phyloP scores from a whole-genome alignment of 345 rosid species.

The Pistacia integerrima region DNA sequence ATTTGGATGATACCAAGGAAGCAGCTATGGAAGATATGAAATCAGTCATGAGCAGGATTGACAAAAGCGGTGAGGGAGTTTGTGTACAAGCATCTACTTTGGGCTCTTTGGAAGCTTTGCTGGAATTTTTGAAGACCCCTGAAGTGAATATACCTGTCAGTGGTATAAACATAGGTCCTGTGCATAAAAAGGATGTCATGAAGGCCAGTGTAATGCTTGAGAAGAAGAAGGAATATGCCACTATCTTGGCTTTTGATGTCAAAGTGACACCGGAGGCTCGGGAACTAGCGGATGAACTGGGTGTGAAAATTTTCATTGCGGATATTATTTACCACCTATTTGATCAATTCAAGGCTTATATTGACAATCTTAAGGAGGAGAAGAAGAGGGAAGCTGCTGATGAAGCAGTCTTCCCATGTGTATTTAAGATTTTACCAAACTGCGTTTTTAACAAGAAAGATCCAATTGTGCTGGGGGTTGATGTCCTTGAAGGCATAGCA shows the following conservation, averaged over 20 bases:
- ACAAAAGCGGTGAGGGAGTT: slow-evolving; percentile 90
- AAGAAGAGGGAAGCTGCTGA: slow-evolving; percentile 91
- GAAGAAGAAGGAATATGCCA: slow-evolving; percentile 88
- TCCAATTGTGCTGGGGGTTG: slow-evolving; percentile 91
- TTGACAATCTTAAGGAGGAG: slow-evolving; percentile 82
- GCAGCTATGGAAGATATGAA: slow-evolving; percentile 83
- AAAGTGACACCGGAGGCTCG: slow-evolving; percentile 91
- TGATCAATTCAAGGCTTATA: slow-evolving; percentile 88
- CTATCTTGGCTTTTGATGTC: slow-evolving; percentile 95
- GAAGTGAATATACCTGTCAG: slow-evolving; percentile 91
- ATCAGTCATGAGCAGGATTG: slow-evolving; percentile 82
- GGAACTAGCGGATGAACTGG: slow-evolving; percentile 82
- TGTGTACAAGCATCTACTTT: slow-evolving; percentile 95
- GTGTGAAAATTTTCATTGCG: slow-evolving; percentile 92
- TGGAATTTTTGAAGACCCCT: slow-evolving; percentile 87
- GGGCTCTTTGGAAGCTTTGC: slow-evolving; percentile 94
- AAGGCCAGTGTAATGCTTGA: slow-evolving; percentile 95
- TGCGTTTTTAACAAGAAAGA: slow-evolving; percentile 86
- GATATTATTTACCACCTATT: slow-evolving; percentile 94
- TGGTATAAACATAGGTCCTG: slow-evolving; percentile 88
- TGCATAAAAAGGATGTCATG: slow-evolving; percentile 92
- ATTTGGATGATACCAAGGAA: slow-evolving; percentile 70
- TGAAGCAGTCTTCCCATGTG: slow-evolving; percentile 94
- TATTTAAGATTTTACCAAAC: slow-evolving; percentile 73
- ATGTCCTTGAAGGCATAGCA: slow-evolving; percentile 71